Base-by-base conservation (phyloP, 148 eudicot genomes). In the Camellia lanceoleosa region DNA sequence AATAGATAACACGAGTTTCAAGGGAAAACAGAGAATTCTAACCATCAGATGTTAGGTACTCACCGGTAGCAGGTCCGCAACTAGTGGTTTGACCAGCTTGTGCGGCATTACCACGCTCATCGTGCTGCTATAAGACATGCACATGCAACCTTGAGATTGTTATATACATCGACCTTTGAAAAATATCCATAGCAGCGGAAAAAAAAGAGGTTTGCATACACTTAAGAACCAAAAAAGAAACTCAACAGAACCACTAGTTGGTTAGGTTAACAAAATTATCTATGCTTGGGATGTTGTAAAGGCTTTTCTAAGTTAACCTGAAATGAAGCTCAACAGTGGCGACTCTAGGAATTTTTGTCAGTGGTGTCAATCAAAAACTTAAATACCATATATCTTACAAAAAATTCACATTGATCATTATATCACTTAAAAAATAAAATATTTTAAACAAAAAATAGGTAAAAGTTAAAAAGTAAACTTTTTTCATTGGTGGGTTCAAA, bases 21-120 rank as follows among this genome's bases (percentile, higher is more conserved):
- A 23, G 30, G 30, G 30, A 23, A 23, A 23, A 23, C 30, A 23
- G 0, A 23, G 30, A 23, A 23, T 23, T 23, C 30, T 23, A 23
- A 23, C 30, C 30, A 23, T 23, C 30, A 23, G 30, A 23, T 23
- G 30, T 23, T 23, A 23, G 30, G 30, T 23, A 23, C 30, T 23
- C 30, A 23, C 30, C 30, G 30, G 30, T 23, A 23, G 30, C 30
- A 23, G 30, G 30, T 23, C 30, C 30, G 30, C 30, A 23, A 23
- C 30, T 80, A 82, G 81, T 84, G 85, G 78, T 87, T 80, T 93
- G 88, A 83, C 88, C 91, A 81, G 84, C 92, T 77, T 86, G 91
- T 76, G 87, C 88, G 79, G 90, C 89, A 80, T 82, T 85, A 79
- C 82, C 87, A 87, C 97, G 94, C 47, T 92, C 97, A 86, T 94